These are phyloP conservation scores for Meyerozyma carpophila DNA, from an alignment of 1,139 yeast species.

Conservation along the genomic window DNA sequence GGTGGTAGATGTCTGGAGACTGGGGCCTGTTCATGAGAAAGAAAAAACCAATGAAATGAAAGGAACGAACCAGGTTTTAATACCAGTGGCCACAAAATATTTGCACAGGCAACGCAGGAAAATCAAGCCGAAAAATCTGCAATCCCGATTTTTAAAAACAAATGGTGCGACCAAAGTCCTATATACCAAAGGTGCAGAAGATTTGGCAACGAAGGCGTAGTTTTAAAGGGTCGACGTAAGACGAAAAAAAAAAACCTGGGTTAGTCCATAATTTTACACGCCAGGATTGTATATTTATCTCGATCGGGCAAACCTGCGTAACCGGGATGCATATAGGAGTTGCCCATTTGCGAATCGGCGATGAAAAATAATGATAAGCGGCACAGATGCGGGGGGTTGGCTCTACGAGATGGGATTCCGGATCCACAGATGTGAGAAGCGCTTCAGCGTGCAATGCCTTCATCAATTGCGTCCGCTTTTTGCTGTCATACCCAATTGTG, in stretches of 20 bases:
- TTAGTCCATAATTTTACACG: slow-evolving; percentile 1
- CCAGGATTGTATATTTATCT: slow-evolving; percentile 1
- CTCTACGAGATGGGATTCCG: too few species aligned
- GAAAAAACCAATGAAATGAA: neutral
- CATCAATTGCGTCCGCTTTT: too few species aligned
- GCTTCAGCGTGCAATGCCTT: too few species aligned
- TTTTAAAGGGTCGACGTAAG: neutral
- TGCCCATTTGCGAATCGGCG: neutral
- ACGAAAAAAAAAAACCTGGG: neutral
- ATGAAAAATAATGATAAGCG: neutral
- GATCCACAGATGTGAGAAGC: too few species aligned
- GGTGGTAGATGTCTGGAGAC: slow-evolving; percentile 10
- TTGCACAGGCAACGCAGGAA: too few species aligned
- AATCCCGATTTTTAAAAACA: neutral
- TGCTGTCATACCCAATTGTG: too few species aligned
- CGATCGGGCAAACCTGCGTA: slow-evolving; percentile 1
- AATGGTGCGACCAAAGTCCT: neutral
- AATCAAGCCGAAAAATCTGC: neutral
- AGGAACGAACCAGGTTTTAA: neutral
- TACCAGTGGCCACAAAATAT: neutral
- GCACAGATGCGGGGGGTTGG: too few species aligned
- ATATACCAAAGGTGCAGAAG: neutral
- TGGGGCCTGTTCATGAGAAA: neutral
- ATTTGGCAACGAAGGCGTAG: neutral
- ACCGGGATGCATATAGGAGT: slow-evolving; percentile 2